Base-by-base conservation (phyloP, 257 asterid genomes). In the Solanum pinnatisectum region DNA sequence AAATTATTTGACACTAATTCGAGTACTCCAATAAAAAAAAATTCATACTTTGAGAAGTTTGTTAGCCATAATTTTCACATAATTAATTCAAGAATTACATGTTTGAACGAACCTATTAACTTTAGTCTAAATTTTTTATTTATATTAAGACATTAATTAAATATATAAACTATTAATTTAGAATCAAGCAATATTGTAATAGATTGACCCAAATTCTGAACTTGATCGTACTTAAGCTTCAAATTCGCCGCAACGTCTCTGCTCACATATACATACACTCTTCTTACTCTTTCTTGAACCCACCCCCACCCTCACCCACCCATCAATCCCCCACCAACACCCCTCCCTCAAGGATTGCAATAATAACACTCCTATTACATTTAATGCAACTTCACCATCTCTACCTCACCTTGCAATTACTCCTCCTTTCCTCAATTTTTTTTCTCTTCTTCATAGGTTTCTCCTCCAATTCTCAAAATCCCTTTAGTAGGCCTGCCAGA, bases 331-430 rank as follows among this genome's bases (percentile, higher is more conserved):
- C n/a, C 68, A 68, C n/a, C 39, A 11, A 14, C 73, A 27, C 73
- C 18, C 18, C 20, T 12, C 13, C 52, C 59, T 9, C 87, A n/a
- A 14, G 35, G 30, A 16, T 36, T 35, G 70, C 42, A 35, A 49
- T 49, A 49, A 46, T 46, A 46, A 46, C 56, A 46, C 22, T 15
- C 33, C 84, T 63, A 86, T 78, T 78, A 85, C 87, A 82, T 67
- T 88, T 68, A 88, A 88, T 88, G 89, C 87, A 33, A 40, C 84
- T 30, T 42, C 87, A 77, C 68, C 87, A 63, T 88, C 90, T 74
- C 86, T 18, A 27, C 46, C 76, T 84, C 60, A 49, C 86, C 86
- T 71, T 27, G 88, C 84, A 88, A 88, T 88, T 59, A 88, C 84
- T 88, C 88, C 90, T 36, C 12, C 60, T 14, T 85, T 72, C 79